A percentile compares a stretch with the other conserved stretches of the same genome.
Evolutionary conservation across 148 eudicot species (phyloP).

Genomic region (Camellia japonica): DNA sequence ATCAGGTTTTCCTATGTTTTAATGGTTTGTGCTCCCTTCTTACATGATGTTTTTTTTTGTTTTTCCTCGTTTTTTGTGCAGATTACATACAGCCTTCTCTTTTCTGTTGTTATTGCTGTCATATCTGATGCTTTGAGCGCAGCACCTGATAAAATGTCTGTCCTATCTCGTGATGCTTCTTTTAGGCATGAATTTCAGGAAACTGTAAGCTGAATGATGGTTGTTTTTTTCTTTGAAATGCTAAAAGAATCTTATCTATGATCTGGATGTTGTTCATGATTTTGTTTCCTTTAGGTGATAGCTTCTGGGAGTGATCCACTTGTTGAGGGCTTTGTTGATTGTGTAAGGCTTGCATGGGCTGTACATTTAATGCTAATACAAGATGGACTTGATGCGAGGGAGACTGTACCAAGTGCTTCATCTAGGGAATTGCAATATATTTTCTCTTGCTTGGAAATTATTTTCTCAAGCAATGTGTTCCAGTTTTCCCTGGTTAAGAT

Average conservation of each 20-base stretch:
- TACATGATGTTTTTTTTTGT: constrained; percentile 10
- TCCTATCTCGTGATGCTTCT: constrained; percentile 65
- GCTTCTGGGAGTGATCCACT: constrained; percentile 52
- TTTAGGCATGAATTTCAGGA: constrained; percentile 88
- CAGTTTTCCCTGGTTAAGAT: constrained; percentile 79
- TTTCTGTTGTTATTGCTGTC: constrained; percentile 77
- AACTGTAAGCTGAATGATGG: constrained; percentile 47
- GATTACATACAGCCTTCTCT: constrained; percentile 78
- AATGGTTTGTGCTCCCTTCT: constrained; percentile 14
- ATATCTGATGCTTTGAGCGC: constrained; percentile 88
- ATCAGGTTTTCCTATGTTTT: not conserved
- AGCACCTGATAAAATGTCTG: constrained; percentile 61
- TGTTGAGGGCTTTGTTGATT: constrained; percentile 68
- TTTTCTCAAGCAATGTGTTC: constrained; percentile 76
- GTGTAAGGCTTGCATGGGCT: constrained; percentile 89
- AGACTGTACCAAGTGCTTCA: constrained; percentile 41
- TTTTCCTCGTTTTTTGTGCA: constrained; percentile 34
- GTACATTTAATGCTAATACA: constrained; percentile 73
- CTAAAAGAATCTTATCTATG: not conserved
- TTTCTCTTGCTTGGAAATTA: constrained; percentile 66
- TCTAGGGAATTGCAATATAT: constrained; percentile 54
- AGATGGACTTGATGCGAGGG: constrained; percentile 52
- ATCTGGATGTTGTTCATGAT: constrained; percentile 17
- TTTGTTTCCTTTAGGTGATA: constrained; percentile 55
- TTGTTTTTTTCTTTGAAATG: not conserved